Evolutionary conservation across 2,329 filamentous ascomycete species (phyloP), one percentile per base, ranked within the genome.

Genomic region (Aspergillus quadrilineatus): DNA sequence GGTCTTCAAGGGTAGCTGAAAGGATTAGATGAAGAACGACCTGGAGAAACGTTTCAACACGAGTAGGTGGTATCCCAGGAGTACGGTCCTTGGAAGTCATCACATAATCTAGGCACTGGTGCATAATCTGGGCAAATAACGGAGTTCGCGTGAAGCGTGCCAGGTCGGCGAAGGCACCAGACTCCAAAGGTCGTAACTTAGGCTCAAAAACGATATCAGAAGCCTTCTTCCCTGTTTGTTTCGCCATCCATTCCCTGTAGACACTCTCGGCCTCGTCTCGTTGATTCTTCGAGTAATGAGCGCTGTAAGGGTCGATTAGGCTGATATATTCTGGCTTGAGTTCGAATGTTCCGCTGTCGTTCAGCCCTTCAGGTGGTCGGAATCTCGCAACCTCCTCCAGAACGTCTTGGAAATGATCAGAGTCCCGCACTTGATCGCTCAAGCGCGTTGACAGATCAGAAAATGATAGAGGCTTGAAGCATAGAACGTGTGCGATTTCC

Each of bases 251-350:
- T 67, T 89, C 88, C 65, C 89, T 91, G 77, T 94, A 97, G 3
- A 92, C 89, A 63, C 85, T 87, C 73, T 99, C 94, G 0, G 93
- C 91, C 72, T 99, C 94, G 69, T 99, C 94, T 50, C 94, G 85
- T 72, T 97, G 93, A 67, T 99, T 99, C 70, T 96, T 96, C 67
- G 87, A 95, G 73, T 96, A 99, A 69, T 97, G 92, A 6, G 92
- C 89, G 67, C 92, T 94, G 71, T 97, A 99, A 0, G 95, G 94
- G 70, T 99, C 95, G 50, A 99, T 86, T 46, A 95, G 84, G 64
- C 93, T 89, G 39, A 97, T 83, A 65, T 88, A 94, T 59, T 96
- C 85, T 4, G 89, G 85, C 69, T 92, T 94, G 50, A 99, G 79
- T 72, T 97, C 92, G 67, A 99, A 99, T 0, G 90, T 96, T 56